phyloP scores from a whole-genome alignment of 495 filamentous ascomycete genomes.

The Hypoxylon perforatum region DNA sequence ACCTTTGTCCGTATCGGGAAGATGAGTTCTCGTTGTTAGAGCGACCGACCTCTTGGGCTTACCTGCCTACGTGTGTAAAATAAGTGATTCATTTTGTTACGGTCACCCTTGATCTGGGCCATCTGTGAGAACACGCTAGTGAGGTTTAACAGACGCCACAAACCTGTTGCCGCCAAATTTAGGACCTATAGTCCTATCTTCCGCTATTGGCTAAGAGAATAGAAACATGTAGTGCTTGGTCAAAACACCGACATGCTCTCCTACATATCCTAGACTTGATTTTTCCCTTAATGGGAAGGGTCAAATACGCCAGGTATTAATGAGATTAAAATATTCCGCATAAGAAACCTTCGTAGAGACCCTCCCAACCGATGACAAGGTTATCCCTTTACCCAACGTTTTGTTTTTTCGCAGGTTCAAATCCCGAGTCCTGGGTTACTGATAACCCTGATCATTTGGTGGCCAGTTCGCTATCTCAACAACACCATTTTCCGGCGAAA shows the following conservation, averaged over 20 bases:
- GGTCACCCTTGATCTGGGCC: slow-evolving; percentile 20
- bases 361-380: slow-evolving; percentile 8
- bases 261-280: background rate
- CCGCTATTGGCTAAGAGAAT: slow-evolving; percentile 8
- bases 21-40: slow-evolving; percentile 26
- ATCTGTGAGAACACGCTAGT: slow-evolving; percentile 17
- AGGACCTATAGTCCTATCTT: slow-evolving; percentile 19
- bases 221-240: background rate
- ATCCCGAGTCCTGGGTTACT: slow-evolving; percentile 8
- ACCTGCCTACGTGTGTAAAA: too few relatives aligned
- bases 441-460: slow-evolving; percentile 12
- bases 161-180: slow-evolving; percentile 14
- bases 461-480: slow-evolving; percentile 28
- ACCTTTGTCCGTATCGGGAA: slow-evolving; percentile 19
- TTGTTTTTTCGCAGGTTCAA: slow-evolving; percentile 7
- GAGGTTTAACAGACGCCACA: slow-evolving; percentile 22
- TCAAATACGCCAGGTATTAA: background rate
- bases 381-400: slow-evolving; percentile 15
- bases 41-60: slow-evolving; percentile 15
- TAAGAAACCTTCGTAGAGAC: background rate
- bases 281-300: background rate
- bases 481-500: slow-evolving; percentile 18
- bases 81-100: slow-evolving; percentile 12
- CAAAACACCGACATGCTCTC: background rate
- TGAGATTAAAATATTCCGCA: background rate